Evolutionary conservation across 768 basidiomycete genomes (phyloP).

Genomic region (Hydnum rufescens): DNA sequence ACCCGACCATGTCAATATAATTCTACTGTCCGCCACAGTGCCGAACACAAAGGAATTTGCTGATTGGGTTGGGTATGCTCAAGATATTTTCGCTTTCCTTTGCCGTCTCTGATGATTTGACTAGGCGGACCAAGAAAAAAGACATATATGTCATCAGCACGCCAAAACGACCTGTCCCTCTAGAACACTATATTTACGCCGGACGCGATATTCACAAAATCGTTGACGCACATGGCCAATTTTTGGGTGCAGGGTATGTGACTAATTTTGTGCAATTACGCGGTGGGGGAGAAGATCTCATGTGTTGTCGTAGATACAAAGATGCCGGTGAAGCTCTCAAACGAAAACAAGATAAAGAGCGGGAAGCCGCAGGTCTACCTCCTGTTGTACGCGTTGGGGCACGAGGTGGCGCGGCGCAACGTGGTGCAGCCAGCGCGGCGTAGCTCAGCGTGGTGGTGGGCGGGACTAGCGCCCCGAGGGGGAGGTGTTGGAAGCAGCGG

Average conservation of each 20-base stretch:
- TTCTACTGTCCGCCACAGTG: slow-evolving; percentile 89
- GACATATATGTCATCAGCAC: slow-evolving; percentile 99
- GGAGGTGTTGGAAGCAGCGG: slow-evolving; percentile 17
- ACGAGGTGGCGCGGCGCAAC: slow-evolving; percentile 42
- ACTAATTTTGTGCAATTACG: neutral
- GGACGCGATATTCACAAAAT: slow-evolving; percentile 88
- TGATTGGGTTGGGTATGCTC: slow-evolving; percentile 89
- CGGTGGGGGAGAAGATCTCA: neutral
- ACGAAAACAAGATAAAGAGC: slow-evolving; percentile 94
- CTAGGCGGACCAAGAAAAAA: slow-evolving; percentile 93
- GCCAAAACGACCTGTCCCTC: slow-evolving; percentile 82
- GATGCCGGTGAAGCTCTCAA: slow-evolving; percentile 73
- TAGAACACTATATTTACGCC: slow-evolving; percentile 93
- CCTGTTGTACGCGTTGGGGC: slow-evolving; percentile 74
- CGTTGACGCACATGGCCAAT: slow-evolving; percentile 63
- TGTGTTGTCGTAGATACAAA: slow-evolving; percentile 42
- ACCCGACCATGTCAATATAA: slow-evolving; percentile 96
- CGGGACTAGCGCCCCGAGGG: slow-evolving; percentile 28
- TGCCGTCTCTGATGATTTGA: neutral
- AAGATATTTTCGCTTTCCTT: neutral
- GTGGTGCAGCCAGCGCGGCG: slow-evolving; percentile 25
- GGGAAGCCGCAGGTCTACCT: slow-evolving; percentile 81
- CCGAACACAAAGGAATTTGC: slow-evolving; percentile 98
- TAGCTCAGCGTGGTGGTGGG: slow-evolving; percentile 26
- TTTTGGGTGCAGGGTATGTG: slow-evolving; percentile 48